Evolutionary conservation across 495 filamentous ascomycete genomes (phyloP), one percentile per base, ranked within the genome.

Genomic region (Lasiosphaeria miniovina): DNA sequence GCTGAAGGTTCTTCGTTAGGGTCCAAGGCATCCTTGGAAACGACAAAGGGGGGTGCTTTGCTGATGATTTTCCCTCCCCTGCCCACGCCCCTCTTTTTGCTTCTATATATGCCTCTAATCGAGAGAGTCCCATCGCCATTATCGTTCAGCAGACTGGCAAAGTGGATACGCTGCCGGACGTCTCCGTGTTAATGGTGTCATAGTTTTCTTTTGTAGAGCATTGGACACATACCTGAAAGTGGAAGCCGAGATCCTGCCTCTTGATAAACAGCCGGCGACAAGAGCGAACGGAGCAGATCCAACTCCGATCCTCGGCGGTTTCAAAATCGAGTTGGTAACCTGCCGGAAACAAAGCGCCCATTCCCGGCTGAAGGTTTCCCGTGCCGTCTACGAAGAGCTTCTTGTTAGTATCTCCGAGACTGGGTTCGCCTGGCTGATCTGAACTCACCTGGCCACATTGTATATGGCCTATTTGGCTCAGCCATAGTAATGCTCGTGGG

Each of bases 51-150:
- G 4, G 61, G 63, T 10, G 55, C 65, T 2, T 24, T 15, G 9
- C 7, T 31, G 7, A 55, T 8, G 32, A 60, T 63, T 34, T 52
- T 64, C 46, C 53, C 62, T 15, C 49, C 65, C 40, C 2, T 55
- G 24, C n/a, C 58, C 8, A 41, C 14, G 11, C 43, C 45, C 48
- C 11, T 43, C 14, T 12, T 12, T 34, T 46, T 45, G 3, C n/a
- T 17, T 4, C 31, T 46, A 33, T 68, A 70, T 0, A 35, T 60
- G 6, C 58, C 61, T 9, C 66, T 49, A 24, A 68, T 10, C 0
- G 71, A 66, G 14, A 78, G 60, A 0, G 72, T 77, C 0, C 73
- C 72, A 31, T 76, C 73, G 43, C 61, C 46, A 41, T 78, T 77
- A 48, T 78, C 74, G 14, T 76, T 75, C 6, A 77, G 48, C 10